Evolutionary conservation across 352 stramenopile species (phyloP), one percentile per base, ranked within the genome.

Genomic region (Albugo laibachii): DNA sequence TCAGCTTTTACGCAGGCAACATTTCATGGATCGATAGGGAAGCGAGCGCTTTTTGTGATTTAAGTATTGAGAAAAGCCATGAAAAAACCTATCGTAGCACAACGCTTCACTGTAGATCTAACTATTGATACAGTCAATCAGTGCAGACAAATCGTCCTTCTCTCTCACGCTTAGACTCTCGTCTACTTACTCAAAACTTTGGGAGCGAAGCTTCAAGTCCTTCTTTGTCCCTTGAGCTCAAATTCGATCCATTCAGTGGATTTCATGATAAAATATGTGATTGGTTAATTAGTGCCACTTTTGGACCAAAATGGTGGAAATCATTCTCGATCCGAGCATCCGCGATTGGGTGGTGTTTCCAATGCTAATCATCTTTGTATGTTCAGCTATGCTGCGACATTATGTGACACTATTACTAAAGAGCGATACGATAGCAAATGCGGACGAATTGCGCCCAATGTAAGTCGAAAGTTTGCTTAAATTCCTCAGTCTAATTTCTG

Each of bases 281-380:
- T 31, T 31, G 24, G 38, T 43, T 24, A 43, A 43, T 10, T 24
- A 24, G 38, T 43, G 16, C 38, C 38, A 8, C 38, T 19, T 15
- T 36, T 50, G 5, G 13, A 54, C 16, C 36, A 41, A 19, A 13
- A 56, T 57, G 43, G 61, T 54, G 37, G 43, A 65, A 68, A 88
- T 95, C 55, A 84, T 94, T 58, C 64, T 96, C 52, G 86, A 96
- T 65, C 79, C 84, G 63, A 85, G 75, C 55, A 95, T 96, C 57
- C 78, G 84, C 53, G 79, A 97, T 59, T 97, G 88, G 88, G 94
- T 98, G 36, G 88, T 99, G 50, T 74, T 98, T 46, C 95, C 95
- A 42, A 93, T 99, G 56, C 80, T 98, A 58, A 71, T 98, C 35
- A 96, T 99, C 61, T 85, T 91, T 54, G 78, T 74, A 24, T 86